Evolutionary conservation across 345 rosid species (phyloP).

Genomic region (Pugionium cornutum): DNA sequence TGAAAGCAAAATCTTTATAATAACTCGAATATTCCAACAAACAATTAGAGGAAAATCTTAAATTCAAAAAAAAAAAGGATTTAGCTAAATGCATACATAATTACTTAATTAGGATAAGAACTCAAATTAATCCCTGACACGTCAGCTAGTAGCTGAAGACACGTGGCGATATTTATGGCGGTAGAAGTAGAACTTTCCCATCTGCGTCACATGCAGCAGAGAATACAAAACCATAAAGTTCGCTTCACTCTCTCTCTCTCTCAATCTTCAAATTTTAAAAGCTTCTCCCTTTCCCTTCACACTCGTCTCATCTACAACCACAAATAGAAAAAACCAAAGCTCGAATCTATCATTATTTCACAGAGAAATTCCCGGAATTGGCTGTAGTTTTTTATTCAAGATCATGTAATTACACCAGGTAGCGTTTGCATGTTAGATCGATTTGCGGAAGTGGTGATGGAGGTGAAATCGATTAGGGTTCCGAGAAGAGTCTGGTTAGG

Average conservation of each 20-base stretch:
- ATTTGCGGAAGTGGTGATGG: slow-evolving; percentile 52
- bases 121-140: too few relatives aligned
- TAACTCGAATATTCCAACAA: too few relatives aligned
- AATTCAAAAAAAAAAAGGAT: too few relatives aligned
- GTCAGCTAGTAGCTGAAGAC: neutral
- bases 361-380: neutral
- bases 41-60: too few relatives aligned
- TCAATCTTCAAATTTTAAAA: neutral
- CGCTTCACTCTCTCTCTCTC: slow-evolving; percentile 5
- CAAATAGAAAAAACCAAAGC: neutral
- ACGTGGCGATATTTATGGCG: slow-evolving; percentile 8
- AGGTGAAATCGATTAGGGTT: slow-evolving; percentile 28
- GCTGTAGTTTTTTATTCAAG: neutral
- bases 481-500: slow-evolving; percentile 31
- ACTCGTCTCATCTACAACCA: slow-evolving; percentile 1
- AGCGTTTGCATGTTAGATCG: slow-evolving; percentile 44
- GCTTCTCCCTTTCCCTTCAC: neutral
- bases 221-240: neutral
- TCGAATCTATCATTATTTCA: neutral
- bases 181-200: neutral
- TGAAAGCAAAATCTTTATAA: too few relatives aligned
- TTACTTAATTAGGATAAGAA: too few relatives aligned
- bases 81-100: too few relatives aligned
- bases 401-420: neutral
- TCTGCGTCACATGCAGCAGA: neutral